These are phyloP conservation scores for Wickerhamiella sorbophila DNA, from an alignment of 805 yeast genomes.

Conservation along the genomic window DNA sequence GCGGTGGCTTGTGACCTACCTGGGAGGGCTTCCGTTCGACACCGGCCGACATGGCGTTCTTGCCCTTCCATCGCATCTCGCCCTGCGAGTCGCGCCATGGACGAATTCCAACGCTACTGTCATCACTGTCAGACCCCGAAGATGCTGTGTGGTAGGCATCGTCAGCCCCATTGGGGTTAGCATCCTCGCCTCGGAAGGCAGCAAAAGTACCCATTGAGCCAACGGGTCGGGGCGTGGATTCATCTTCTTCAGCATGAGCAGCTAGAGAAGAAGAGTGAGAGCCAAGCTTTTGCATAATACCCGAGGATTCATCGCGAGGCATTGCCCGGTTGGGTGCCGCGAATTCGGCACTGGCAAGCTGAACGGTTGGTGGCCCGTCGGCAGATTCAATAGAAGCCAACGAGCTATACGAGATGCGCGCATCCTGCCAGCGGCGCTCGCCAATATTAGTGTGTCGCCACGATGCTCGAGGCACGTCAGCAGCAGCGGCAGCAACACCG, in stretches of 20 bases:
- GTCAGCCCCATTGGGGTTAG: neutral
- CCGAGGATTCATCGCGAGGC: conserved; percentile 24
- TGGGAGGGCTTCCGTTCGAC: conserved; percentile 23
- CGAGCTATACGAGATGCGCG: conserved; percentile 51
- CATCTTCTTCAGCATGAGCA: conserved; percentile 1
- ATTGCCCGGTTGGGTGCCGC: conserved; percentile 6
- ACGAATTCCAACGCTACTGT: conserved; percentile 18
- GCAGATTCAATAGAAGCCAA: conserved; percentile 68
- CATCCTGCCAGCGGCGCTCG: conserved; percentile 31
- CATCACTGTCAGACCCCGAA: conserved; percentile 18
- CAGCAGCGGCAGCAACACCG: conserved; percentile 2
- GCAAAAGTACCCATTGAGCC: neutral
- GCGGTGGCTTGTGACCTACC: conserved; percentile 18
- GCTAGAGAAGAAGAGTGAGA: conserved; percentile 22
- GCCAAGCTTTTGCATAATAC: conserved; percentile 21
- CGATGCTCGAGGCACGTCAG: conserved; percentile 33
- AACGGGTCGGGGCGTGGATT: conserved; percentile 6
- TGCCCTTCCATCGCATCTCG: conserved; percentile 20
- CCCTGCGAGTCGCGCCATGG: conserved; percentile 25
- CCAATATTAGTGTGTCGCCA: conserved; percentile 40
- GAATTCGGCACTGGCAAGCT: conserved; percentile 41
- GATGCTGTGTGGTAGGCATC: conserved; percentile 24
- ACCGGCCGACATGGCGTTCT: conserved; percentile 11
- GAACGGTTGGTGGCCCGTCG: conserved; percentile 64
- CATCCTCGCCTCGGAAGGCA: neutral